Percentiles rank a stretch among this genome's conserved stretches.
Conservation (phyloP, 2,329 filamentous ascomycete species). For the Pezicula radicicola region DNA sequence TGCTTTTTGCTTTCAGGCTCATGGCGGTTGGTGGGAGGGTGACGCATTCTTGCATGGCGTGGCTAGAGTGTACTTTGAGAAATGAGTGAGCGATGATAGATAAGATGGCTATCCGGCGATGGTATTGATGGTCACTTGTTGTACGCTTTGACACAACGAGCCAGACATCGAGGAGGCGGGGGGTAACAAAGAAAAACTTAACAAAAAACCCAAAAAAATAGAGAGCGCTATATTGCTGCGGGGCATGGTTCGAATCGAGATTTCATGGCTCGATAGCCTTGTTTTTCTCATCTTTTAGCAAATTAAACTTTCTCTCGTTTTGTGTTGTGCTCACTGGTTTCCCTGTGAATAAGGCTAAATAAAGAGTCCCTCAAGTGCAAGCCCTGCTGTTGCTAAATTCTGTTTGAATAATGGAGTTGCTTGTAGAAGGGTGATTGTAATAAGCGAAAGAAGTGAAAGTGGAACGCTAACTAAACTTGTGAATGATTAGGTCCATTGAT, state of each 20-base stretch:
- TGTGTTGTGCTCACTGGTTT: no score
- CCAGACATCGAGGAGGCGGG: slow-evolving; percentile 21
- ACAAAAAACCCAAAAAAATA: slow-evolving; percentile 17
- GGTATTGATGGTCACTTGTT: slow-evolving; percentile 23
- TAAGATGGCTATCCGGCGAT: slow-evolving; percentile 7
- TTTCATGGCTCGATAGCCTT: slow-evolving; percentile 19
- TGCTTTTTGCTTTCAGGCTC: slow-evolving; percentile 20
- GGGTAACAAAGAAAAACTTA: slow-evolving; percentile 9
- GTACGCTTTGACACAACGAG: slow-evolving; percentile 19
- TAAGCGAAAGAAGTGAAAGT: no score
- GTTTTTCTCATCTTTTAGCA: not conserved
- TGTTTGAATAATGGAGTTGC: no score
- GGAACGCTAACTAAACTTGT: no score
- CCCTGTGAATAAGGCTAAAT: no score
- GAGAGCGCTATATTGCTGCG: slow-evolving; percentile 9
- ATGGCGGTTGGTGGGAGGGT: slow-evolving; percentile 6
- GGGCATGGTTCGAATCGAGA: slow-evolving; percentile 18
- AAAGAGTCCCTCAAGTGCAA: no score
- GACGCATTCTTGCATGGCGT: no score
- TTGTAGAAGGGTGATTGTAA: no score
- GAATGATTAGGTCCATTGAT: no score
- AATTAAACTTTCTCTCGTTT: not conserved
- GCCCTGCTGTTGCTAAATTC: no score
- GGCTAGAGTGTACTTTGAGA: no score
- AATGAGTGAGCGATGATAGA: slow-evolving; percentile 4